These are phyloP conservation scores for Picea glauca DNA, from an alignment of 75 land plant species.

Conservation along the genomic window DNA sequence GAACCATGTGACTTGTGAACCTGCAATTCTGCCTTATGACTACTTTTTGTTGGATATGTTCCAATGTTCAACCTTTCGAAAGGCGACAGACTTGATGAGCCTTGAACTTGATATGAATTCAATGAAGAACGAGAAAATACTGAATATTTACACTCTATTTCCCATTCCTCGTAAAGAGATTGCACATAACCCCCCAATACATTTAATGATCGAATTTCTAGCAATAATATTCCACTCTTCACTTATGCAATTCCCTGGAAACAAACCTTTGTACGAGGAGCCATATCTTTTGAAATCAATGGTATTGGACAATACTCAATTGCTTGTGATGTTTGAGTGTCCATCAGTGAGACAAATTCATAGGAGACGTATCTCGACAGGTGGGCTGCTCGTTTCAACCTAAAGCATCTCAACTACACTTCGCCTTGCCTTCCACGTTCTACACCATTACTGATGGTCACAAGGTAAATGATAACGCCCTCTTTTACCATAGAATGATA, in stretches of 20 bases:
- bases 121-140: slow-evolving; percentile 44
- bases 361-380: no score
- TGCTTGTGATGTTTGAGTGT: not conserved
- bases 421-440: no score
- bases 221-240: slow-evolving; percentile 71
- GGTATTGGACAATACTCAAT: no score
- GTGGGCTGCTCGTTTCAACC: no score
- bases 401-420: no score
- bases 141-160: slow-evolving; percentile 71
- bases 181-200: slow-evolving; percentile 78
- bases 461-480: no score
- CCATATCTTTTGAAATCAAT: no score
- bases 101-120: slow-evolving; percentile 30
- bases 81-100: slow-evolving; percentile 59
- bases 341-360: not conserved
- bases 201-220: slow-evolving; percentile 41
- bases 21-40: not conserved
- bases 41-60: slow-evolving; percentile 1
- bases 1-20: not conserved
- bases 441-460: no score
- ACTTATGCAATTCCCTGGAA: slow-evolving; percentile 38
- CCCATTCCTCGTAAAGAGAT: slow-evolving; percentile 83
- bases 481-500: no score
- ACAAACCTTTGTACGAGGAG: no score
- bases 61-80: slow-evolving; percentile 64